Base-by-base conservation (phyloP, 108 stramenopile genomes). In the Pseudonitzschia multiseries region DNA sequence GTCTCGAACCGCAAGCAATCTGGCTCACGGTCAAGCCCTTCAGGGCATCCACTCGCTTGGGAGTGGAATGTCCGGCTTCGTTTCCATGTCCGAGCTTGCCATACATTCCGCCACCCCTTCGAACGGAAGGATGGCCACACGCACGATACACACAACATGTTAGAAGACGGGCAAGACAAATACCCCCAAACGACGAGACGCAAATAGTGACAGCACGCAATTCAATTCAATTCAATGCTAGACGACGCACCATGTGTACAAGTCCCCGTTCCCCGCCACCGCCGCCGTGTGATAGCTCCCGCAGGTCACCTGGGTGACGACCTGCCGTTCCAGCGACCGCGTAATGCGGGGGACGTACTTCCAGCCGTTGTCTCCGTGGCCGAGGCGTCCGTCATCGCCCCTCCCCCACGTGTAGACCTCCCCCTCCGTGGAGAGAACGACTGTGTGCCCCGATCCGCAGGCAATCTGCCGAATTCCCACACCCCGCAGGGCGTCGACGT, bases 91-190 rank as follows among this genome's bases (percentile, higher is more conserved):
- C 97, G 32, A 94, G 79, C 77, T 97, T 97, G 1, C 97, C 97
- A 77, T 97, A 97, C 97, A 97, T 97, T 43, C 97, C 97, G 2
- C 97, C 97, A 61, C 96, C 96, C 92, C 92, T 76, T n/a, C n/a
- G n/a, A n/a, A n/a, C n/a, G n/a, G n/a, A n/a, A n/a, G n/a, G n/a
- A n/a, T n/a, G n/a, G n/a, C n/a, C n/a, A n/a, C n/a, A n/a, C n/a
- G n/a, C n/a, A n/a, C n/a, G n/a, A n/a, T n/a, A n/a, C n/a, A n/a
- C n/a, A n/a, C n/a, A n/a, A n/a, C n/a, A n/a, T n/a, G n/a, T n/a
- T n/a, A n/a, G n/a, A n/a, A n/a, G n/a, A n/a, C n/a, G n/a, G n/a
- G n/a, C n/a, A n/a, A n/a, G n/a, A n/a, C n/a, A n/a, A n/a, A n/a
- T n/a, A n/a, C n/a, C n/a, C n/a, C n/a, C n/a, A n/a, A n/a, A n/a